Base-by-base conservation (phyloP, 2,329 filamentous ascomycete genomes). In the Ceratocystis ficicola region DNA sequence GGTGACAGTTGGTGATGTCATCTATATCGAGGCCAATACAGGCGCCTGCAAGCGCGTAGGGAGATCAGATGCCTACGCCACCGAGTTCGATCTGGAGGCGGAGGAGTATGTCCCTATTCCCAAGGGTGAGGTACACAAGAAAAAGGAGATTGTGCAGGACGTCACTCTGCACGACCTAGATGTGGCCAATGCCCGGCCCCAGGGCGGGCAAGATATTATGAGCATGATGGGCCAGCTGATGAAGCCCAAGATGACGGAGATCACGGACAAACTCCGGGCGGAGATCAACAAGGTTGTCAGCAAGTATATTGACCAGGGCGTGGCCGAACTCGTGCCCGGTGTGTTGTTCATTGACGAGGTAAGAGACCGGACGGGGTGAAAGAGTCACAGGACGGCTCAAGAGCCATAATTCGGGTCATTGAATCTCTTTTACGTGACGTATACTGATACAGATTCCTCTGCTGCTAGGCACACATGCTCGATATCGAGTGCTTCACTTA, bases 211-310 rank as follows among this genome's bases (percentile, higher is more conserved):
- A 80, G 94, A 99, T 76, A 95, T 99, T 70, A 97, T 99, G 92
- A 96, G 92, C 79, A 97, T 99, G 94, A 97, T 99, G 93, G 94
- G 94, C 72, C 94, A 99, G 77, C 79, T 99, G 73, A 96, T 97
- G 91, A 97, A 97, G 83, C 94, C 94, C 69, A 95, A 95, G 80
- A 96, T 96, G 86, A 99, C 94, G 5, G 94, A 99, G 76, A 97
- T 99, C 73, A 99, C 94, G 36, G 94, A 99, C 77, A 99, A 99
- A 80, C 80, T 99, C 73, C 85, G 94, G 68, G 81, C 84, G 66
- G 94, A 99, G 79, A 97, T 99, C 79, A 96, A 99, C 84, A 97
- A 97, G 79, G 93, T 99, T 36, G 94, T 99, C 70, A 96, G 91
- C 81, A 91, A 93, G 76, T 99, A 97, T 77, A 99, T 99, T 71